Evolutionary conservation across 106 monocot species (phyloP).

Genomic region (Cymbidium sinense): DNA sequence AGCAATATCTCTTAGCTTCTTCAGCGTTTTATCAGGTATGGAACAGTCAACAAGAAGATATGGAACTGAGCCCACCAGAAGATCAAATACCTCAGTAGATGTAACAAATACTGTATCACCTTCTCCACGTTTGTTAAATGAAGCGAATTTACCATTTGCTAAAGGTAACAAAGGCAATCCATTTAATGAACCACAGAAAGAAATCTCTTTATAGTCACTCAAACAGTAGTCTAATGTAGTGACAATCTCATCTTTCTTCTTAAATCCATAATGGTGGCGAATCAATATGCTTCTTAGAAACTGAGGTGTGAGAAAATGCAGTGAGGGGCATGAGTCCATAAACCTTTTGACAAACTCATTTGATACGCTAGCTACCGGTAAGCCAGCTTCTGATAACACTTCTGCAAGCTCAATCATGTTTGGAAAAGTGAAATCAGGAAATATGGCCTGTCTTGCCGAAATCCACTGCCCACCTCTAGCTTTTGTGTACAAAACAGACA

Average conservation of each 20-base stretch:
- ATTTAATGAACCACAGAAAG: slow-evolving; percentile 40
- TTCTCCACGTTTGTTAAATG: slow-evolving; percentile 51
- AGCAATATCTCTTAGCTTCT: slow-evolving; percentile 61
- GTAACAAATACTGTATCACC: slow-evolving; percentile 78
- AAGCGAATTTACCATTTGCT: slow-evolving; percentile 67
- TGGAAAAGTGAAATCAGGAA: slow-evolving; percentile 78
- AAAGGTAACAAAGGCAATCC: slow-evolving; percentile 83
- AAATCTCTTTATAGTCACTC: slow-evolving; percentile 50
- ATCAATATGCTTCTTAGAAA: slow-evolving; percentile 71
- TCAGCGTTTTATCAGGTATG: slow-evolving; percentile 47
- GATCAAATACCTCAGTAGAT: slow-evolving; percentile 56
- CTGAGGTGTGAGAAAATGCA: slow-evolving; percentile 72
- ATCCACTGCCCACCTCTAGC: slow-evolving; percentile 96
- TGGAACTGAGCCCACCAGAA: slow-evolving; percentile 59
- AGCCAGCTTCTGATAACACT: slow-evolving; percentile 67
- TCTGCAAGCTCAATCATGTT: slow-evolving; percentile 56
- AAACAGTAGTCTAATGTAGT: slow-evolving; percentile 74
- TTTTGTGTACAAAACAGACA: slow-evolving; percentile 79
- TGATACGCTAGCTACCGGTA: slow-evolving; percentile 67
- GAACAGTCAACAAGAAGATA: slow-evolving; percentile 64
- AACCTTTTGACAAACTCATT: slow-evolving; percentile 61
- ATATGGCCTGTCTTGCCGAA: slow-evolving; percentile 84
- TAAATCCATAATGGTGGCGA: slow-evolving; percentile 68
- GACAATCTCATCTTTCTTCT: slow-evolving; percentile 47
- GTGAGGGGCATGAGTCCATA: slow-evolving; percentile 58